phyloP scores from a whole-genome alignment of 2,329 filamentous ascomycete genomes.

The Calonectria hongkongensis region DNA sequence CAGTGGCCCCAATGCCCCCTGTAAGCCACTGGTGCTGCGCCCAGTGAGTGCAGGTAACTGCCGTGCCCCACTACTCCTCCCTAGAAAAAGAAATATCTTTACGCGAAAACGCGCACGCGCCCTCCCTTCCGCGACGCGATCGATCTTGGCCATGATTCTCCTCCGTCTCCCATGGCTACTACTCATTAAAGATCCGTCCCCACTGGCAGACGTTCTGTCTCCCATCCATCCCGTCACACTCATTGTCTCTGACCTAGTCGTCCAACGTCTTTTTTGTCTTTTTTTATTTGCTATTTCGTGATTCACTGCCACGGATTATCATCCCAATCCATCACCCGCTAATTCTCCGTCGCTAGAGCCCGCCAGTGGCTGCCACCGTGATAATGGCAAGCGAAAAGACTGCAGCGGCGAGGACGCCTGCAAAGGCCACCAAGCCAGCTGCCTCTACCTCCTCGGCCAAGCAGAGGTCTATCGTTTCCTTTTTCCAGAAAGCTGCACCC shows the following conservation, averaged over 20 bases:
- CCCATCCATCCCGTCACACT: conserved; percentile 17
- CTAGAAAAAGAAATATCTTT: conserved; percentile 43
- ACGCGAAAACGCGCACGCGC: conserved; percentile 54
- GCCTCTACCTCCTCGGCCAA: conserved; percentile 59
- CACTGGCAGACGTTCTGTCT: conserved; percentile 24
- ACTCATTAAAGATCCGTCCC: conserved; percentile 32
- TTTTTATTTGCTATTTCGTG: conserved; percentile 31
- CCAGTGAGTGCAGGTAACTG: conserved; percentile 26
- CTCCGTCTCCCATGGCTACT: conserved; percentile 4
- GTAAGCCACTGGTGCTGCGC: neutral
- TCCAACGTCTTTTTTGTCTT: conserved; percentile 18
- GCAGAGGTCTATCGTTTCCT: conserved; percentile 66
- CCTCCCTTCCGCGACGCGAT: conserved; percentile 47
- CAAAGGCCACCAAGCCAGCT: conserved; percentile 56
- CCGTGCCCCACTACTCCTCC: conserved; percentile 40
- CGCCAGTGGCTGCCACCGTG: conserved; percentile 34
- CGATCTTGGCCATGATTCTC: conserved; percentile 33
- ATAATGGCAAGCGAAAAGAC: conserved; percentile 58
- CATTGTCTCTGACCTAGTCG: conserved; percentile 29
- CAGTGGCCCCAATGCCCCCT: neutral
- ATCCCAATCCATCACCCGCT: conserved; percentile 18
- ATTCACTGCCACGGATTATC: conserved; percentile 40
- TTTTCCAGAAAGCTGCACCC: conserved; percentile 66
- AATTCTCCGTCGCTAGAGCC: conserved; percentile 9
- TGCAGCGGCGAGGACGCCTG: conserved; percentile 58